Base-by-base conservation (phyloP, 208 protist genomes). In the Crithidia expoeki region DNA sequence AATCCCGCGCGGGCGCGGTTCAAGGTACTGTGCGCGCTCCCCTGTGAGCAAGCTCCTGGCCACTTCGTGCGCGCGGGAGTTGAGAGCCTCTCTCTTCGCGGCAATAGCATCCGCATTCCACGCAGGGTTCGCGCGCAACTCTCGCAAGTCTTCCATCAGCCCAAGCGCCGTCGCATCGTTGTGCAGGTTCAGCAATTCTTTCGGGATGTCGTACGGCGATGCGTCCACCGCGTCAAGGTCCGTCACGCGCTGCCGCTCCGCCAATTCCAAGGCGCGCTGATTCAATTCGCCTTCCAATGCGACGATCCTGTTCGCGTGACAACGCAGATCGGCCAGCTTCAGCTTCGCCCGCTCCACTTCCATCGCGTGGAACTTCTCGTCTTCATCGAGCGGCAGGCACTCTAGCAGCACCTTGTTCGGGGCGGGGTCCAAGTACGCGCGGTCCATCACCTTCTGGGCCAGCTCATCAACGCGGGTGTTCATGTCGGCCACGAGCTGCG, bases 361-460 rank as follows among this genome's bases (percentile, higher is more conserved):
- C 64, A 93, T 58, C 17, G 70, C 50, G 28, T 66, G 70, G 63
- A 95, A 95, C 63, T 81, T 62, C 25, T 64, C 49, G 56, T 95
- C 89, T 7, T 57, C 65, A 68, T 91, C 77, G 7, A 95, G 83
- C 32, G 81, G 76, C 23, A 95, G 66, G 30, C 77, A 77, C n/a
- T 52, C 23, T n/a, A 91, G 73, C 34, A 81, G 78, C 28, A 95
- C 83, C 28, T 82, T 86, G 59, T 89, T 79, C 32, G 89, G 89
- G 53, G 81, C 68, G 4, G 65, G 79, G 51, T 94, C 81, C 12
- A 92, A 76, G 68, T 83, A 94, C 30, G 27, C 70, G 57, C 84
- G 86, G 64, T 88, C 79, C 52, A 93, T 61, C 19, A 80, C 58
- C 46, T 83, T 57, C 38, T 64, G 49, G 16, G 86, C 86, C 69